Evolutionary conservation across 176 grass and related monocot genomes (phyloP).

Genomic region (Phyllostachys edulis): DNA sequence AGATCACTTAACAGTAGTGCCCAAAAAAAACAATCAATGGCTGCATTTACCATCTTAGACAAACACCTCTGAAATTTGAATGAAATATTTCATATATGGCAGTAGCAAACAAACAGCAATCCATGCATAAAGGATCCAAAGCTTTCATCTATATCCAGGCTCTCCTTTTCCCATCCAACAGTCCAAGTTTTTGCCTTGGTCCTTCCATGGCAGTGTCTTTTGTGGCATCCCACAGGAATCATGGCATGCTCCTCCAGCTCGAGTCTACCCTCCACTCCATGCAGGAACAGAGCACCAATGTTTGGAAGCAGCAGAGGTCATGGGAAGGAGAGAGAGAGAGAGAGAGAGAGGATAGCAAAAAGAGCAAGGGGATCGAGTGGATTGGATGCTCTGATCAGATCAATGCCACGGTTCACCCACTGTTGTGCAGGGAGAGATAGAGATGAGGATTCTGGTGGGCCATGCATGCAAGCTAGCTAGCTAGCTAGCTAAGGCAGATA

Average conservation of each 20-base stretch:
- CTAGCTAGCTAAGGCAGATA: too few relatives aligned
- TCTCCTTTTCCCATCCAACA: not conserved
- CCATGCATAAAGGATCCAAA: not conserved
- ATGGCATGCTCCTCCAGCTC: not conserved
- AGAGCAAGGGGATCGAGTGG: not conserved
- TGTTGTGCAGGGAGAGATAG: not conserved
- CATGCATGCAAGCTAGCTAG: not conserved
- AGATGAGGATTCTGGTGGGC: not conserved
- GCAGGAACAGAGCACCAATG: slow-evolving; percentile 13
- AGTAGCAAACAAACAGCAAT: too few relatives aligned
- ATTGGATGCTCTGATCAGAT: slow-evolving; percentile 22
- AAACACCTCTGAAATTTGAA: too few relatives aligned
- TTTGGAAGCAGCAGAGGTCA: slow-evolving; percentile 25
- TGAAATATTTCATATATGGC: too few relatives aligned
- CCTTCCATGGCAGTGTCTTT: not conserved
- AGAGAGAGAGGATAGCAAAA: not conserved
- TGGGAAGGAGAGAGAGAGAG: not conserved
- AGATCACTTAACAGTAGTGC: not conserved
- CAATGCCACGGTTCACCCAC: not conserved
- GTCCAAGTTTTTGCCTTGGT: not conserved
- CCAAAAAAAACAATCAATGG: too few relatives aligned
- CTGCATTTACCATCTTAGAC: too few relatives aligned
- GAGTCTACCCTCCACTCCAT: slow-evolving; percentile 10
- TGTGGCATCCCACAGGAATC: slow-evolving; percentile 2
- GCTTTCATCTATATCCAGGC: not conserved